phyloP scores from a whole-genome alignment of 176 grass and related monocot genomes.

The Rhynchospora breviuscula region DNA sequence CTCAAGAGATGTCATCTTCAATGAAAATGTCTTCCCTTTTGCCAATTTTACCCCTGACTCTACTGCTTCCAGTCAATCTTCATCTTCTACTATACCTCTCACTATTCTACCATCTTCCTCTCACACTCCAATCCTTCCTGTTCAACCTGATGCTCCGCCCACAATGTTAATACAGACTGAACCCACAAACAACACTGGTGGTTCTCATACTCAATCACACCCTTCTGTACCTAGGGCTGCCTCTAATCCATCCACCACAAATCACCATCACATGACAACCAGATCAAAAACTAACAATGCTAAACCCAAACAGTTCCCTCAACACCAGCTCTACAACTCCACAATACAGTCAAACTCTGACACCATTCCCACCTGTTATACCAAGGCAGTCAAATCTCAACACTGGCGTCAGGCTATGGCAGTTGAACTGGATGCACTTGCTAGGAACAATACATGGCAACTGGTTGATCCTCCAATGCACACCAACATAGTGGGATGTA shows the following conservation, averaged over 20 bases:
- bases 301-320: not conserved
- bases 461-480: not conserved
- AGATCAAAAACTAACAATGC: not conserved
- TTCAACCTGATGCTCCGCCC: no score
- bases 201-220: accelerated
- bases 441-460: not conserved
- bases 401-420: not conserved
- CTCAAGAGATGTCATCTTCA: no score
- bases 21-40: no score
- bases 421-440: not conserved
- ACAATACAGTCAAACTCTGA: not conserved
- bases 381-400: not conserved
- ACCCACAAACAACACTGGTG: no score
- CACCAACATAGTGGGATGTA: not conserved
- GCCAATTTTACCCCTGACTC: no score
- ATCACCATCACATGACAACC: not conserved
- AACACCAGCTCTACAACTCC: not conserved
- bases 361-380: not conserved
- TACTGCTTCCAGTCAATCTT: no score
- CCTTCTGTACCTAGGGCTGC: not conserved
- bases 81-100: no score
- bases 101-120: no score
- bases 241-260: accelerated
- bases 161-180: no score
- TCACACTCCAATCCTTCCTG: no score